A percentile compares a stretch with the other conserved stretches of the same genome.
These are phyloP conservation scores for Ceratobasidium sp. DNA, from an alignment of 1,284 basidiomycete species.

Conservation along the genomic window DNA sequence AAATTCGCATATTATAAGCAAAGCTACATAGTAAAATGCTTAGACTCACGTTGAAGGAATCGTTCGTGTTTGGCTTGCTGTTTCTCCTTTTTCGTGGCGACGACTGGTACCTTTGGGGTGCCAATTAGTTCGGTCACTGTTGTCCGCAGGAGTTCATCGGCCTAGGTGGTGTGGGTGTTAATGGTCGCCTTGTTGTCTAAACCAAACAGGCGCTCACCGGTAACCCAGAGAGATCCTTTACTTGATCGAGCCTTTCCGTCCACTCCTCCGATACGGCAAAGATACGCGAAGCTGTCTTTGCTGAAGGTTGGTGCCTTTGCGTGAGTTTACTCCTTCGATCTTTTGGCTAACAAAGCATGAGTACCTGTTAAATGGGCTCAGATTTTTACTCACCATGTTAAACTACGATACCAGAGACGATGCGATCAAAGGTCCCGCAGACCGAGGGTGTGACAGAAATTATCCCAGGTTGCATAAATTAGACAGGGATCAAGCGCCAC, in stretches of 20 bases:
- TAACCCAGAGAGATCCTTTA: not conserved
- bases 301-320: slow-evolving; percentile 24
- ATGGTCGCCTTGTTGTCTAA: not conserved
- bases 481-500: no score
- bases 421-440: not conserved
- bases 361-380: not conserved
- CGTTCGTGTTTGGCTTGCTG: slow-evolving; percentile 67
- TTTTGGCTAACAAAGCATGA: slow-evolving; percentile 12
- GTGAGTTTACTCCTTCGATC: slow-evolving; percentile 27
- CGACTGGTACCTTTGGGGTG: slow-evolving; percentile 46
- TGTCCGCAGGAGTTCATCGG: slow-evolving; percentile 55
- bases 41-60: slow-evolving; percentile 56
- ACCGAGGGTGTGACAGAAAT: no score
- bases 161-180: slow-evolving; percentile 50
- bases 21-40: slow-evolving; percentile 5
- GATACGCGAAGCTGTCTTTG: slow-evolving; percentile 9
- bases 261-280: slow-evolving; percentile 28
- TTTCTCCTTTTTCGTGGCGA: slow-evolving; percentile 71
- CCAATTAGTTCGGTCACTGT: slow-evolving; percentile 44
- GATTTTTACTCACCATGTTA: not conserved
- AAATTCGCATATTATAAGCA: slow-evolving; percentile 31
- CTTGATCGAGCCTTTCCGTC: slow-evolving; percentile 13
- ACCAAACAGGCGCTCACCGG: not conserved
- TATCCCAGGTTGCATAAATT: no score
- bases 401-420: not conserved